Conservation (phyloP, 2,329 filamentous ascomycete species). For the Cercospora nicotianae region DNA sequence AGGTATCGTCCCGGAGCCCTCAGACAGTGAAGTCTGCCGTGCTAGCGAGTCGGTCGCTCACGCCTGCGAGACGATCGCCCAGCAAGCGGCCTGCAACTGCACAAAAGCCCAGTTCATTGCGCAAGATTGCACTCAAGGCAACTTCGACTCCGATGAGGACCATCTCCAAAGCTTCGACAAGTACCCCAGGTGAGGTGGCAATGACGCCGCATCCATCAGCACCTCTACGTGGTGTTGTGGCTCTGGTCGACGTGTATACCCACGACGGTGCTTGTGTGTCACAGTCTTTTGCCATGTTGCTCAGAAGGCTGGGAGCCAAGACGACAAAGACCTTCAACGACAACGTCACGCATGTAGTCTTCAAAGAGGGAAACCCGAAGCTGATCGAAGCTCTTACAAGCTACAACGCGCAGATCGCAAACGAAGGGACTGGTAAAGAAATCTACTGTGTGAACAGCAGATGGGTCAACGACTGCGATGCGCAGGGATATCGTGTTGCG, state of each 20-base stretch:
- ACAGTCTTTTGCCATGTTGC: constrained; percentile 37
- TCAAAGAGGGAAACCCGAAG: constrained; percentile 41
- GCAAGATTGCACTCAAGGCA: constrained; percentile 34
- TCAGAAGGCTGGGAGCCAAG: constrained; percentile 40
- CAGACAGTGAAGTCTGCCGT: constrained; percentile 29
- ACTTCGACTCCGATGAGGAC: constrained; percentile 35
- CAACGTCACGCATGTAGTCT: constrained; percentile 41
- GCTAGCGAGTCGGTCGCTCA: constrained; percentile 32
- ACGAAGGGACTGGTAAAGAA: constrained; percentile 26
- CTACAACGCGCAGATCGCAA: constrained; percentile 36
- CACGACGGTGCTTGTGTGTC: constrained; percentile 40
- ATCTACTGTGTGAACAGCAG: constrained; percentile 42
- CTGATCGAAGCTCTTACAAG: constrained; percentile 38
- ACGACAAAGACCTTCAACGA: constrained; percentile 41
- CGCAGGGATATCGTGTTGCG: constrained; percentile 32
- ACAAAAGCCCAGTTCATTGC: constrained; percentile 33
- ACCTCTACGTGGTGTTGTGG: constrained; percentile 37
- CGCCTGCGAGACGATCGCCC: constrained; percentile 26
- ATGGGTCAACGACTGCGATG: constrained; percentile 41
- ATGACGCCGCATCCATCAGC: constrained; percentile 41
- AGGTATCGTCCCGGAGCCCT: constrained; percentile 16
- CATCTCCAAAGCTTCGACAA: constrained; percentile 31
- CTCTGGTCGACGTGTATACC: constrained; percentile 41
- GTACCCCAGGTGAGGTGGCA: constrained; percentile 33
- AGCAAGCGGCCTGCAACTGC: constrained; percentile 32